A percentile compares a stretch with the other conserved stretches of the same genome.
Evolutionary conservation across 257 asterid genomes (phyloP).

Genomic region (Solanum habrochaites): DNA sequence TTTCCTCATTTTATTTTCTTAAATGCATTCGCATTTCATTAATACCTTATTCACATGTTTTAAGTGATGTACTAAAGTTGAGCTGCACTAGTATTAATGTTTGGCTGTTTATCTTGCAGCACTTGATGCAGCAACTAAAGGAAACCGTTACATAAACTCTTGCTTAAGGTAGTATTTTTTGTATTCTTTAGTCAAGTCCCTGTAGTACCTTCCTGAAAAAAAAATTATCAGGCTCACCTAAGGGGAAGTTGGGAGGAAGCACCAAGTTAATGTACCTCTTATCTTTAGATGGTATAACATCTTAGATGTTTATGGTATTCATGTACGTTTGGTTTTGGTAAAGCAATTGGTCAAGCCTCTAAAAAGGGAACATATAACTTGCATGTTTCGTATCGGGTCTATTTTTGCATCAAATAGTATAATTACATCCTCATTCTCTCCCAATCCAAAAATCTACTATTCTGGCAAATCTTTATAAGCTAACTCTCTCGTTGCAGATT

Average conservation of each 20-base stretch:
- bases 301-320: background rate
- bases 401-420: background rate
- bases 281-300: background rate
- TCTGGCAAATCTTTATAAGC: background rate
- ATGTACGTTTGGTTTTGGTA: background rate
- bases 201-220: background rate
- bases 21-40: background rate
- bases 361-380: background rate
- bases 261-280: background rate
- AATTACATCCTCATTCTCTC: background rate
- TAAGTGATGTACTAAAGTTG: background rate
- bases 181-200: background rate
- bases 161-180: slow-evolving; percentile 60
- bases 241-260: background rate
- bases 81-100: background rate
- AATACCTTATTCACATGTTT: background rate
- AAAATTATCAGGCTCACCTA: too few species aligned
- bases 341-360: background rate
- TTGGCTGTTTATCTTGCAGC: slow-evolving; percentile 38
- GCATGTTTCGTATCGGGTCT: background rate
- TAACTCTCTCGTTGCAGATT: slow-evolving; percentile 41
- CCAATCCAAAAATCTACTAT: background rate
- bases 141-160: slow-evolving; percentile 80
- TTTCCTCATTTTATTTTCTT: background rate
- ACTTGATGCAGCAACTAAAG: slow-evolving; percentile 91